These are phyloP conservation scores for Helicostylum pulchrum DNA, from an alignment of 192 early-diverging fungal genomes.

Conservation along the genomic window DNA sequence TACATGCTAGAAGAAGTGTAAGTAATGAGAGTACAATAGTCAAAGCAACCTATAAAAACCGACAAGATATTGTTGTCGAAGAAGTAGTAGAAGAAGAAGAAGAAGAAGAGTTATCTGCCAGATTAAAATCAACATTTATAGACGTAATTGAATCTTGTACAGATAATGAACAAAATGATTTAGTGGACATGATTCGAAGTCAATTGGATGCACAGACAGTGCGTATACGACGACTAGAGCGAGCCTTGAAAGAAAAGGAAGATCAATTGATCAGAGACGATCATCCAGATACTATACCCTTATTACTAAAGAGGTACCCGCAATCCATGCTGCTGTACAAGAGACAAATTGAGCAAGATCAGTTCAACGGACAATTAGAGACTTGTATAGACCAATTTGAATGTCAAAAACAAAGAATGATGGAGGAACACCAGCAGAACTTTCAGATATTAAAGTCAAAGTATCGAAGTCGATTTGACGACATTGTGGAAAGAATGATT, in stretches of 20 bases:
- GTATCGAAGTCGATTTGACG: constrained; percentile 5
- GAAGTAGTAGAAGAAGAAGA: neutral
- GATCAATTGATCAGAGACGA: neutral
- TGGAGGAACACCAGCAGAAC: neutral
- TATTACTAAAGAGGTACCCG: constrained; percentile 3
- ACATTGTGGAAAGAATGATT: constrained; percentile 1
- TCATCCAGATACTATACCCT: neutral
- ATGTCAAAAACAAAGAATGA: constrained; percentile 3
- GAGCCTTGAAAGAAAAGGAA: neutral
- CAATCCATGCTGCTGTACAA: constrained; percentile 1
- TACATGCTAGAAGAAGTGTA: neutral
- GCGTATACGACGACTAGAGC: constrained; percentile 7
- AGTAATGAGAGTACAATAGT: neutral
- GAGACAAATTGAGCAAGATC: neutral
- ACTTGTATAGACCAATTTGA: neutral
- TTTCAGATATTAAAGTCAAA: constrained; percentile 6
- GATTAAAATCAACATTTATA: neutral
- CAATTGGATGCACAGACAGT: constrained; percentile 11
- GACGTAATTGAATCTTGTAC: neutral
- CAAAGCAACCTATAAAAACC: neutral
- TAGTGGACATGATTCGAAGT: neutral
- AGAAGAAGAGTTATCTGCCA: neutral
- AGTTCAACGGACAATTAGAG: neutral
- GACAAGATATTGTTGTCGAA: neutral
- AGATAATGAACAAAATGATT: neutral